phyloP scores from a whole-genome alignment of 176 grass and related monocot genomes.

The Dactylis glomerata region DNA sequence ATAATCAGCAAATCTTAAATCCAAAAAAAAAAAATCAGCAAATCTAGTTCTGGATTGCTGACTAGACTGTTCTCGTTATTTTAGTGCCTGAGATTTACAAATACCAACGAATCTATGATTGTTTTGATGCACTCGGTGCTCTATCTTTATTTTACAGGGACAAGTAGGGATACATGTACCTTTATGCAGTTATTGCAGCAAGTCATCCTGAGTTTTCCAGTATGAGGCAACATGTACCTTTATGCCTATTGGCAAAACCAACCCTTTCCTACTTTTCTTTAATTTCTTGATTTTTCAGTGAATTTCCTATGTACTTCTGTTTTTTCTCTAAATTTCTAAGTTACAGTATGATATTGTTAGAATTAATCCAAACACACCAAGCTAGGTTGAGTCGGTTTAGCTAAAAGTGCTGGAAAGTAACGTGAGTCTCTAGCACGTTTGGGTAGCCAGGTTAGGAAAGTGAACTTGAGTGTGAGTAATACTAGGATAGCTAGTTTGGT shows the following conservation, averaged over 20 bases:
- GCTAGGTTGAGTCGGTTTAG: too few species aligned
- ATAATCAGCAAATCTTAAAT: too few species aligned
- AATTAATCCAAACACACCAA: too few species aligned
- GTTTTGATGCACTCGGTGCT: too few species aligned
- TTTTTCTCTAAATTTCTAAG: neutral
- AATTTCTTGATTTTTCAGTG: neutral
- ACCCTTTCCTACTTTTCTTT: neutral
- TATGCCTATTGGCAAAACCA: neutral
- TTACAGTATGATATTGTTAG: neutral
- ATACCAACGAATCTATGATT: neutral
- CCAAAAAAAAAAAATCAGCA: too few species aligned
- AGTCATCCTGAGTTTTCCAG: slow-evolving; percentile 92
- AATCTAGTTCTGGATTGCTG: neutral
- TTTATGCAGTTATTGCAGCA: slow-evolving; percentile 91
- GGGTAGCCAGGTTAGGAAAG: too few species aligned
- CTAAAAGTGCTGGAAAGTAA: too few species aligned
- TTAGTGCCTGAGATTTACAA: neutral
- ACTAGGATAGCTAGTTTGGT: too few species aligned
- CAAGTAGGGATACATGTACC: slow-evolving; percentile 87
- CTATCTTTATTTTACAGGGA: slow-evolving; percentile 44
- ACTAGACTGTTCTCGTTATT: neutral
- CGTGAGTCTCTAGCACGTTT: too few species aligned
- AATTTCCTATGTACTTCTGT: neutral
- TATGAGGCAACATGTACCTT: slow-evolving; percentile 87
- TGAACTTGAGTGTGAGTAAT: too few species aligned